These are phyloP conservation scores for Pseudogymnoascus sp. DNA, from an alignment of 2,329 filamentous ascomycete genomes.

Conservation along the genomic window DNA sequence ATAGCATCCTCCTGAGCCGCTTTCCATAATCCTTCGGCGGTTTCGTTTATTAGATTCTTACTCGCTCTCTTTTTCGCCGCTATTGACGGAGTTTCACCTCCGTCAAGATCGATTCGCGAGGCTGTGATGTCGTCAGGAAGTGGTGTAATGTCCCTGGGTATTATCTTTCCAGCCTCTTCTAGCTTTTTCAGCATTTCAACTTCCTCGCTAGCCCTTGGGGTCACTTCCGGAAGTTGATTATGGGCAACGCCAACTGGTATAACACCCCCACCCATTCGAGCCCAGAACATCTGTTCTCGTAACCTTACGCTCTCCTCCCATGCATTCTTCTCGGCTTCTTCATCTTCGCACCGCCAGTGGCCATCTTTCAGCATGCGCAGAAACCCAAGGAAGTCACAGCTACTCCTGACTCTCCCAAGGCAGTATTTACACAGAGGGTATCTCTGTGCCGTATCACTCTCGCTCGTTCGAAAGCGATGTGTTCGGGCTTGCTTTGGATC, in stretches of 20 bases:
- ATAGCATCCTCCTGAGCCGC: slow-evolving; percentile 15
- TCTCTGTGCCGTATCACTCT: slow-evolving; percentile 75
- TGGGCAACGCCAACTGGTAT: slow-evolving; percentile 44
- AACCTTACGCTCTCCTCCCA: slow-evolving; percentile 93
- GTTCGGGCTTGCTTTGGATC: slow-evolving; percentile 65
- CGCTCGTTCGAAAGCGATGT: slow-evolving; percentile 82
- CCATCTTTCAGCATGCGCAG: slow-evolving; percentile 86
- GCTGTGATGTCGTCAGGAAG: slow-evolving; percentile 11
- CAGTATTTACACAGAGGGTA: slow-evolving; percentile 91
- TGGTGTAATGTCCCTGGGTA: slow-evolving; percentile 25
- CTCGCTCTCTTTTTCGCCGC: not conserved
- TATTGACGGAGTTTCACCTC: not conserved
- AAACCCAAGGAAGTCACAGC: slow-evolving; percentile 89
- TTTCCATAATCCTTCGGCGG: slow-evolving; percentile 12
- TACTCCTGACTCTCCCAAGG: slow-evolving; percentile 71
- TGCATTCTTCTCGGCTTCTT: slow-evolving; percentile 74
- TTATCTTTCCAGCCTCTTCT: slow-evolving; percentile 23
- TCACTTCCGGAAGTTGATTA: slow-evolving; percentile 17
- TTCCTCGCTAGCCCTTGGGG: slow-evolving; percentile 23
- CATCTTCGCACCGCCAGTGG: slow-evolving; percentile 76
- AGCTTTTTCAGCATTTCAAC: slow-evolving; percentile 22
- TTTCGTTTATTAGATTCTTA: slow-evolving; percentile 9
- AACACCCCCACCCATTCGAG: slow-evolving; percentile 83
- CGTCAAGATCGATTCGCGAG: not conserved
- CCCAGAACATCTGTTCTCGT: slow-evolving; percentile 96